Conservation (phyloP, 208 protist species). For the Trypanosoma mega region DNA sequence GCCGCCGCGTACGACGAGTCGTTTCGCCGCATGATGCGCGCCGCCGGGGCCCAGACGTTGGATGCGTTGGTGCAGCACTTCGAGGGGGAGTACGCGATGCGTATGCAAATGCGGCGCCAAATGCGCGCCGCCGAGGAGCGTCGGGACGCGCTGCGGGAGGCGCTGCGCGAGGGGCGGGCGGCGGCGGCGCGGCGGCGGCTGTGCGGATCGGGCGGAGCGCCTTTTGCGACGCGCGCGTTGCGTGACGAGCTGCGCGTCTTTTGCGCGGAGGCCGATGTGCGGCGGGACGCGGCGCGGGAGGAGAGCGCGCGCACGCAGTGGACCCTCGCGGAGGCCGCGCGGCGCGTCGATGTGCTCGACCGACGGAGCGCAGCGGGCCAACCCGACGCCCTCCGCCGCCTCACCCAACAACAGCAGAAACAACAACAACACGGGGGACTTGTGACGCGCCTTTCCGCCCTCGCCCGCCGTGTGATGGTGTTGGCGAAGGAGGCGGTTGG, state of each 20-base stretch:
- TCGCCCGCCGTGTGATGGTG: conserved; percentile 54
- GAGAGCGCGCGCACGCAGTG: conserved; percentile 25
- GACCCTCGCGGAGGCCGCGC: conserved; percentile 33
- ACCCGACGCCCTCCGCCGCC: conserved; percentile 36
- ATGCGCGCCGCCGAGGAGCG: conserved; percentile 25
- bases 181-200: background rate
- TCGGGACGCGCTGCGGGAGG: conserved; percentile 33
- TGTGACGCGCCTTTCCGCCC: too few species aligned
- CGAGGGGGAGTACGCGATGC: conserved; percentile 55
- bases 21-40: conserved; percentile 89
- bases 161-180: conserved; percentile 9
- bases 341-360: conserved; percentile 36
- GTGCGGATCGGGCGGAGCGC: conserved; percentile 5
- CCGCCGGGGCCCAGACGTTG: conserved; percentile 58
- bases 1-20: conserved; percentile 79
- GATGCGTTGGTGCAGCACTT: conserved; percentile 44
- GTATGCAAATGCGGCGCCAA: conserved; percentile 61
- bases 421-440: too few species aligned
- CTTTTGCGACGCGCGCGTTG: conserved; percentile 30
- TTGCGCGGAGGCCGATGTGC: conserved; percentile 32
- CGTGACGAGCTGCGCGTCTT: conserved; percentile 42
- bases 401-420: conserved; percentile 14
- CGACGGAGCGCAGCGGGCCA: conserved; percentile 33
- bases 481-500: conserved; percentile 53
- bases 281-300: conserved; percentile 22